Evolutionary conservation across 2,329 filamentous ascomycete genomes (phyloP).

Genomic region (Apiospora arundinis): DNA sequence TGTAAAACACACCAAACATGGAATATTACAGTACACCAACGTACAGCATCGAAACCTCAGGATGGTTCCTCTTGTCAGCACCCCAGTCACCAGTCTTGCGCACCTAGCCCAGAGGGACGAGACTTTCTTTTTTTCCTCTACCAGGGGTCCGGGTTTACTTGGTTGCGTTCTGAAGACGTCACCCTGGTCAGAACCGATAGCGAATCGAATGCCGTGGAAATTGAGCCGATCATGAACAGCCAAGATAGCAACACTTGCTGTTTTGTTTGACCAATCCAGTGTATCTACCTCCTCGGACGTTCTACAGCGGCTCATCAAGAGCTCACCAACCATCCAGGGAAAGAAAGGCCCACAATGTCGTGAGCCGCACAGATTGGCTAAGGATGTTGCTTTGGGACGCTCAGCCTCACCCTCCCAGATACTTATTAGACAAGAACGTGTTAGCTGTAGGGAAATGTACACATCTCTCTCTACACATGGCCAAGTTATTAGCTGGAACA

Average conservation of each 20-base stretch:
- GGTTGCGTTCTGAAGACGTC: background rate
- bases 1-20: conserved; percentile 6
- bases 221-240: background rate
- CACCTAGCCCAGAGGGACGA: background rate
- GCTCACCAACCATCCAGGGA: too few species aligned
- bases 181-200: background rate
- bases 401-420: background rate
- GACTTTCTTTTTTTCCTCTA: background rate
- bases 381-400: background rate
- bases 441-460: too few species aligned
- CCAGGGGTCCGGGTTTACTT: background rate
- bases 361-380: conserved; percentile 7
- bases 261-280: background rate
- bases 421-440: background rate
- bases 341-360: background rate
- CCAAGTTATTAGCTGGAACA: too few species aligned
- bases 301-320: background rate
- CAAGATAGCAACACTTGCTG: background rate
- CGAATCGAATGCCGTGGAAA: background rate
- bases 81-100: background rate
- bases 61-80: background rate
- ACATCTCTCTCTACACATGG: too few species aligned
- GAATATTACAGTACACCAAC: background rate
- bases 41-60: background rate
- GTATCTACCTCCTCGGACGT: background rate